These are phyloP conservation scores for Clitocybe nebularis DNA, from an alignment of 1,284 basidiomycete genomes.

Conservation along the genomic window DNA sequence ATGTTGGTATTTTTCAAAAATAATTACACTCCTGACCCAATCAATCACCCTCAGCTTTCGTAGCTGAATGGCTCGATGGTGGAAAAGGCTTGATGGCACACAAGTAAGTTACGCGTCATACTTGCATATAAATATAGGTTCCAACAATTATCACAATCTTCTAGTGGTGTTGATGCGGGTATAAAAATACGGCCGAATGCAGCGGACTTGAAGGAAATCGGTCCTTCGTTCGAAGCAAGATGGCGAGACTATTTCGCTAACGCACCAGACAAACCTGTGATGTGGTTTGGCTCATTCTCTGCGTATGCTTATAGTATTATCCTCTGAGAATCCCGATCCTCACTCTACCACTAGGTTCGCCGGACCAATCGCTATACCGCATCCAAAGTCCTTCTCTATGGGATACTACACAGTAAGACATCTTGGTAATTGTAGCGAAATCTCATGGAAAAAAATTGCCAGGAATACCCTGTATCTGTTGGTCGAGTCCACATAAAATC, in stretches of 20 bases:
- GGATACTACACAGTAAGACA: slow-evolving; percentile 24
- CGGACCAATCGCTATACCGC: slow-evolving; percentile 22
- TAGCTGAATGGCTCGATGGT: slow-evolving; percentile 34
- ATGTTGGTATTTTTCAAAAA: slow-evolving; percentile 1
- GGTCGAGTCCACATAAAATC: slow-evolving; percentile 24
- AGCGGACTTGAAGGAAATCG: slow-evolving; percentile 31
- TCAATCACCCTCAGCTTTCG: slow-evolving; percentile 25
- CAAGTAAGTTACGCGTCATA: slow-evolving; percentile 32
- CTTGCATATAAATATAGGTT: not conserved
- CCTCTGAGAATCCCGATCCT: not conserved
- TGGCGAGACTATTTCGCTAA: slow-evolving; percentile 31
- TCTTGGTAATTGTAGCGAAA: not conserved
- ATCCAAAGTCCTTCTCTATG: slow-evolving; percentile 27
- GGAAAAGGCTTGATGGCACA: slow-evolving; percentile 44
- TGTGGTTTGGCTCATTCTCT: slow-evolving; percentile 25
- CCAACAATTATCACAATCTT: not conserved
- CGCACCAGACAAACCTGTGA: slow-evolving; percentile 33
- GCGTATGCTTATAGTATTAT: slow-evolving; percentile 23
- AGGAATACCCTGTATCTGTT: slow-evolving; percentile 24
- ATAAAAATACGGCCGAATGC: slow-evolving; percentile 36
- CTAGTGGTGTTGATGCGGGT: slow-evolving; percentile 33
- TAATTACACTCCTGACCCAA: not conserved
- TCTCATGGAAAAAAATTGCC: not conserved
- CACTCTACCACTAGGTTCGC: slow-evolving; percentile 19
- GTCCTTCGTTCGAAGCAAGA: slow-evolving; percentile 29